Base-by-base conservation (phyloP, 2,329 filamentous ascomycete species). In the Xylaria sp. region DNA sequence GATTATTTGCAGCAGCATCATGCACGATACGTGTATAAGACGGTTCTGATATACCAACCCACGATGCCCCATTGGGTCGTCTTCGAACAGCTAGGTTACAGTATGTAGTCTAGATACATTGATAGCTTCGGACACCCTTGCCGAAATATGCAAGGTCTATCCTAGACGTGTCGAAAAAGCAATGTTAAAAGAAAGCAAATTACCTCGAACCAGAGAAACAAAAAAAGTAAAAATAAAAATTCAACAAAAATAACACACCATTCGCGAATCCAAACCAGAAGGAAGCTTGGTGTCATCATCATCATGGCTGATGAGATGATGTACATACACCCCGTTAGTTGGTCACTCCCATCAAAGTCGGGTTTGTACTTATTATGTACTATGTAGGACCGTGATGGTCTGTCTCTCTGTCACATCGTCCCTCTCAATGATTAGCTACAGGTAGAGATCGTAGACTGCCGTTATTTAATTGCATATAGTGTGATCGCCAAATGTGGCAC, bases 101-200 rank as follows among this genome's bases (percentile, higher is more conserved):
- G 39, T 45, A 45, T 45, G 39, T 45, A 45, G 17, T 5, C n/a
- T 7, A 17, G 17, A 19, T 27, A 27, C 24, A 27, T 27, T 27
- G 24, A 27, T 47, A 55, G 70, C 70, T 36, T 72, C 71, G 71
- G 70, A 69, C 72, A 70, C 64, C 72, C 70, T 75, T 73, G 71
- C 71, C 72, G 69, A 67, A 68, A 64, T 68, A 56, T 57, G 53
- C 61, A 69, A 62, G 59, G 67, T 55, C 56, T 55, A 64, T 59
- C 67, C 69, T 17, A 58, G 59, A 47, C 65, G 32, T 32, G 36
- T 27, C 24, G 14, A 6, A 61, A 60, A 64, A 68, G 68, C 63
- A 61, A 58, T 65, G 47, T 71, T 65, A 73, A 72, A 72, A 36
- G 32, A 74, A 75, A 75, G 71, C 62, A 76, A 75, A 75, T 75